These are phyloP conservation scores for Physaria fendleri DNA, from an alignment of 345 rosid genomes.

Conservation along the genomic window DNA sequence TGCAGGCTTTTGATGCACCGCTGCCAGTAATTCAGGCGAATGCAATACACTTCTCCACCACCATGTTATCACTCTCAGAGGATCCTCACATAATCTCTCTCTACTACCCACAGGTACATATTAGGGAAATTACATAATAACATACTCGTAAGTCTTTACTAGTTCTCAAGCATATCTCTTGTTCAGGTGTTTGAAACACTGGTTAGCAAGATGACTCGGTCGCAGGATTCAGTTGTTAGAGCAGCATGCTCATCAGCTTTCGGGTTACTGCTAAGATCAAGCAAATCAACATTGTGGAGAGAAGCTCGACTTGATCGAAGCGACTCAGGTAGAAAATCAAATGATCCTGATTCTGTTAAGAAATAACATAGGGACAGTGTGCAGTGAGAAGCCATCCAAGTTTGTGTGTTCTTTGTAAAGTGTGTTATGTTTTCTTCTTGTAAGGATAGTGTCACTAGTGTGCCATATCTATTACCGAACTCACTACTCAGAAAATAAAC, in stretches of 20 bases:
- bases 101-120: constrained; percentile 69
- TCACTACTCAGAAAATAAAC: constrained; percentile 14
- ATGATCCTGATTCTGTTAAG: constrained; percentile 33
- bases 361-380: constrained; percentile 25
- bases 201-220: constrained; percentile 76
- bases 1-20: constrained; percentile 91
- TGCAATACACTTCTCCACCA: constrained; percentile 80
- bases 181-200: constrained; percentile 65
- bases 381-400: constrained; percentile 3
- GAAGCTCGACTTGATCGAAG: constrained; percentile 49
- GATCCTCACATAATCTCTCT: constrained; percentile 64
- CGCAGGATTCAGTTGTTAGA: constrained; percentile 73
- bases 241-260: constrained; percentile 73
- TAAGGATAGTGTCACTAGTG: not conserved
- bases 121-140: constrained; percentile 8
- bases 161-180: constrained; percentile 5
- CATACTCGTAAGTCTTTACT: not conserved
- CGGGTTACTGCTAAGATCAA: constrained; percentile 64
- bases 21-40: constrained; percentile 94
- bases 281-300: constrained; percentile 53
- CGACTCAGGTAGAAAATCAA: constrained; percentile 37
- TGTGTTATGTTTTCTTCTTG: constrained; percentile 9
- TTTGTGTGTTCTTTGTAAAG: constrained; percentile 26
- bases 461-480: constrained; percentile 14
- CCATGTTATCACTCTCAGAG: constrained; percentile 73